Base-by-base conservation (phyloP, 805 yeast species). In the Candida silvatica region DNA sequence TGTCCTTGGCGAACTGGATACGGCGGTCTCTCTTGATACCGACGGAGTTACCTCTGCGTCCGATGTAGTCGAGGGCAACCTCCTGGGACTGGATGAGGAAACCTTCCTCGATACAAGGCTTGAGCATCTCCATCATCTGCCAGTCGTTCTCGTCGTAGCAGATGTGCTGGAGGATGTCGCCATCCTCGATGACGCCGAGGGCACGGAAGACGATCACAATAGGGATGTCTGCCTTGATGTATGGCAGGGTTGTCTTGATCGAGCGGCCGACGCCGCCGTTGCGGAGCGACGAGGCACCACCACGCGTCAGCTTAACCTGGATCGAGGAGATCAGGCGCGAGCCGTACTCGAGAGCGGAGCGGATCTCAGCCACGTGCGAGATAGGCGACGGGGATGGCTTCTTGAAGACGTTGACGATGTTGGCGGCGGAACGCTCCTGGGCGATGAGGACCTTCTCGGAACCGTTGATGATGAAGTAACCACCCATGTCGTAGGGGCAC, bases 401-500 rank as follows among this genome's bases (percentile, higher is more conserved):
- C 60, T 86, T 90, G 71, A 92, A 92, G 17, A 92, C 99, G 66
- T 92, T 98, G 26, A 92, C 98, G 46, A 92, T 92, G 56, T 92
- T 92, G 32, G 98, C 99, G 11, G 99, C 97, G 40, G 92, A 79
- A 59, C 99, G 77, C 63, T 92, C 99, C 64, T 92, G 99, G 22
- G 99, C 99, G 66, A 92, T 92, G 52, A 92, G 69, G 37, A 92
- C 99, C 60, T 92, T 92, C 59, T 92, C 99, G 16, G 97, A 86
- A 51, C 99, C 99, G 65, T 92, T 92, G 55, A 92, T 92, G 48
- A 92, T 88, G 57, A 92, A 92, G 62, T 92, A 92, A 43, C 99
- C 99, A 61, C 99, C 99, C 94, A 92, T 94, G 70, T 92, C 99
- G 62, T 85, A 92, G 22, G 98, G 98, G 65, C 99, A 92, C 64